Base-by-base conservation (phyloP, 192 early-diverging fungal genomes). In the Coemansia sp. region DNA sequence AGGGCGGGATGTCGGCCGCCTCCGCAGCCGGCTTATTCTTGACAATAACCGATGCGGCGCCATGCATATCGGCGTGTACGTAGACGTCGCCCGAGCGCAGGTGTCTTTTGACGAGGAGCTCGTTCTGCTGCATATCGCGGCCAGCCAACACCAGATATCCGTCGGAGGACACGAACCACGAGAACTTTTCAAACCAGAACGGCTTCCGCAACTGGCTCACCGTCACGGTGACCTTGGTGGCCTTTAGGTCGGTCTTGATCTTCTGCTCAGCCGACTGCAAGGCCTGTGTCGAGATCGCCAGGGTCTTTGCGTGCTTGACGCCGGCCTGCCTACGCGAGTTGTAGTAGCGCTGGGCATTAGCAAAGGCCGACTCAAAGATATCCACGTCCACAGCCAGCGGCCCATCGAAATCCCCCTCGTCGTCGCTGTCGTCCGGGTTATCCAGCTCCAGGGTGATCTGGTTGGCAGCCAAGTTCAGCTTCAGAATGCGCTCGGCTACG, bases 111-210 rank as follows among this genome's bases (percentile, higher is more conserved):
- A 98, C 91, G 21, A 99, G 78, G 34, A 95, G 58, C 73, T 99
- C 96, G 79, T 96, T 98, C 76, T 99, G 96, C 60, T 87, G 85
- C 70, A 91, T 90, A 68, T 99, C 97, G 18, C 89, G 86, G 21
- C 96, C 97, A 28, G 93, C 94, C 66, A 99, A 84, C 23, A 99
- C 86, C 52, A 99, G 75, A 66, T 93, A 94, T 68, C 95, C 95
- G 61, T 99, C 97, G 0, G 90, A 89, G 16, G 91, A 90, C 21
- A 98, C 80, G 63, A 95, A 98, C 96, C 96, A 98, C 31, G 93
- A 64, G 64, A 98, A 99, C 82, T 95, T 96, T 77, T 99, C 97
- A 79, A 99, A 99, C 96, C 96, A 99, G 38, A 88, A 91, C 14
- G 93, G 93, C 62, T 94, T 95, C 64, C 97, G 92, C 61, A 89